Conservation (phyloP, 1,284 basidiomycete genomes). For the Apiotrichum gamsii region DNA sequence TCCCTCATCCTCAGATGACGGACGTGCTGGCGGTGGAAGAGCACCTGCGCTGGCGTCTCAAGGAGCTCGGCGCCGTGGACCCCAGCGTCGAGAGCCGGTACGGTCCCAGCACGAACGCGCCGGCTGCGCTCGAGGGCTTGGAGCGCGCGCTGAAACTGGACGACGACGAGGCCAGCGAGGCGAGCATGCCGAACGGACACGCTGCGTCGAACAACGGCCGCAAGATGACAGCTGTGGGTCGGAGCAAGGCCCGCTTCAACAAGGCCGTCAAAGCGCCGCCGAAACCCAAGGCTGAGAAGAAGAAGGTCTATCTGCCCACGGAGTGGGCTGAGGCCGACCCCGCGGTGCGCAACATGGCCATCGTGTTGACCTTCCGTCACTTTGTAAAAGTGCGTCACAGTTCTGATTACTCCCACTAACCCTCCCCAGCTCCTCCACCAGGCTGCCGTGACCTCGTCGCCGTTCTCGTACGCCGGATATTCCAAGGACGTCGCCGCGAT, state of each 20-base stretch:
- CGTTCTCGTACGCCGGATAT: conserved; percentile 44
- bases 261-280: conserved; percentile 19
- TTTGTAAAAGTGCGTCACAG: conserved; percentile 42
- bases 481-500: conserved; percentile 39
- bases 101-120: conserved; percentile 36
- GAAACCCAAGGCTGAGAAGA: conserved; percentile 14
- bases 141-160: conserved; percentile 21
- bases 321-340: conserved; percentile 43
- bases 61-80: conserved; percentile 45
- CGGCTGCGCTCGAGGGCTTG: conserved; percentile 37
- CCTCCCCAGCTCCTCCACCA: conserved; percentile 39
- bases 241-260: conserved; percentile 18
- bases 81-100: conserved; percentile 39
- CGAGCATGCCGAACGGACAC: conserved; percentile 11
- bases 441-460: conserved; percentile 39
- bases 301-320: conserved; percentile 36
- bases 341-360: conserved; percentile 41
- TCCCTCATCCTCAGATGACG: conserved; percentile 47
- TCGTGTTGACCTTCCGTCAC: conserved; percentile 46
- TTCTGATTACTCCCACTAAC: background rate
- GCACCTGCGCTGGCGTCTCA: conserved; percentile 45
- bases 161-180: conserved; percentile 17
- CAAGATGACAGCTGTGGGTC: conserved; percentile 14
- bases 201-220: conserved; percentile 14
- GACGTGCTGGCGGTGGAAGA: conserved; percentile 48